Conservation (phyloP, 2,329 filamentous ascomycete species). For the Pseudogymnoascus sp. region DNA sequence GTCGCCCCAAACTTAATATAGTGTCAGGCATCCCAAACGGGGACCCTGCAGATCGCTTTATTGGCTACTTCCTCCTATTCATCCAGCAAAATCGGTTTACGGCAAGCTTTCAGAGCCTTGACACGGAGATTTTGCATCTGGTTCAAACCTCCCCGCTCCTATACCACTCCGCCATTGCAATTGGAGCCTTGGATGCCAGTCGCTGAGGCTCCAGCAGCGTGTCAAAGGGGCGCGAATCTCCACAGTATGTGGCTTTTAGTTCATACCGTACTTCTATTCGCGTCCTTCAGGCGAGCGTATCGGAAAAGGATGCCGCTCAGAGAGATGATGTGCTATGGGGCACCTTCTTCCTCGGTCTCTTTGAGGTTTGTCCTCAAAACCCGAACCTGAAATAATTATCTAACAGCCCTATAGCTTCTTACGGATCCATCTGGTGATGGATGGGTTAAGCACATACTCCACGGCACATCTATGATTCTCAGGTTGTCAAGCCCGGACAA, state of each 20-base stretch:
- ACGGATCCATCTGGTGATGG: conserved; percentile 18
- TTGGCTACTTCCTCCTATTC: conserved; percentile 17
- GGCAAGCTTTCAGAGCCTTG: conserved; percentile 10
- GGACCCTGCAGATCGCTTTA: not conserved
- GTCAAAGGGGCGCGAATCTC: not conserved
- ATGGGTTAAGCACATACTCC: conserved; percentile 20
- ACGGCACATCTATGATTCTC: conserved; percentile 20
- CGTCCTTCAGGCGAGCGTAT: conserved; percentile 12
- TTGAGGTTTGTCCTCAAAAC: conserved; percentile 14
- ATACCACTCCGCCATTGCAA: conserved; percentile 16
- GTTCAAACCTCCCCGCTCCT: conserved; percentile 16
- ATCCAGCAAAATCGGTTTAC: conserved; percentile 17
- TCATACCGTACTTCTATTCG: conserved; percentile 15
- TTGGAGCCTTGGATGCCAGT: conserved; percentile 17
- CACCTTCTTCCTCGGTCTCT: conserved; percentile 20
- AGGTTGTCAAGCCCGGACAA: conserved; percentile 17
- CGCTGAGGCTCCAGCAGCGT: not conserved
- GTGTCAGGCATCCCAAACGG: not conserved
- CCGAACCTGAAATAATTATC: not conserved
- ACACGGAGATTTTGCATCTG: conserved; percentile 9
- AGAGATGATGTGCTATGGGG: conserved; percentile 18
- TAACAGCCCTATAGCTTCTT: conserved; percentile 16
- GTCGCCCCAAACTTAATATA: not conserved
- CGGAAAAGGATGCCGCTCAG: not conserved
- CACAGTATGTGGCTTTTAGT: conserved; percentile 13